phyloP scores from a whole-genome alignment of 208 protist genomes.

The Leishmania major region DNA sequence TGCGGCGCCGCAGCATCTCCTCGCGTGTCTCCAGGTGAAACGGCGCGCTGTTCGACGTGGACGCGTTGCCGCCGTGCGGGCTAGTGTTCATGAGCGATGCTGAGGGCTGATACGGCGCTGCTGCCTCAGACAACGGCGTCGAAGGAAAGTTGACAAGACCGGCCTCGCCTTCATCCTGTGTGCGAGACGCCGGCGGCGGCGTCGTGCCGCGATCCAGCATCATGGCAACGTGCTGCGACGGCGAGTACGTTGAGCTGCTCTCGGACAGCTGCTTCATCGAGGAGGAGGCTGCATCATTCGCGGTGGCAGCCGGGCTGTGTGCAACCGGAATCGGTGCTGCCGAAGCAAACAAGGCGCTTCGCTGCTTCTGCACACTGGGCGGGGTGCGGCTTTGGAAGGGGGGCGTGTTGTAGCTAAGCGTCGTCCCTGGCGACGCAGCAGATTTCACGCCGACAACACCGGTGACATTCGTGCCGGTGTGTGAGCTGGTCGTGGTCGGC shows the following conservation, averaged over 20 bases:
- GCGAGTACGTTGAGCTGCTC: constrained; percentile 40
- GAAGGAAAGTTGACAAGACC: constrained; percentile 30
- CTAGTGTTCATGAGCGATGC: constrained; percentile 20
- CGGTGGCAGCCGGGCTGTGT: not conserved
- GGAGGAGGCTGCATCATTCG: not conserved
- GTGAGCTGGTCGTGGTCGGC: not conserved
- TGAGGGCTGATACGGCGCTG: constrained; percentile 24
- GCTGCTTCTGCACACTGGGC: constrained; percentile 9
- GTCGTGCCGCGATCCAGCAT: constrained; percentile 41
- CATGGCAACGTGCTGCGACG: constrained; percentile 43
- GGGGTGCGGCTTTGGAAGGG: constrained; percentile 35
- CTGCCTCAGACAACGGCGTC: constrained; percentile 28
- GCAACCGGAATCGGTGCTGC: not conserved
- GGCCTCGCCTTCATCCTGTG: constrained; percentile 24
- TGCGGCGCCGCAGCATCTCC: constrained; percentile 84
- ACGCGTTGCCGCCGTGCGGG: constrained; percentile 20
- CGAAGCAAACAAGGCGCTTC: not conserved
- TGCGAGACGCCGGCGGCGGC: constrained; percentile 15
- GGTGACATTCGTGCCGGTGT: not conserved
- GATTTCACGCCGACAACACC: not conserved
- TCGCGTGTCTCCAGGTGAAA: constrained; percentile 83
- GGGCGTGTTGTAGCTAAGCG: constrained; percentile 34
- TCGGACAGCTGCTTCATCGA: constrained; percentile 43
- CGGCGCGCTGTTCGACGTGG: constrained; percentile 23
- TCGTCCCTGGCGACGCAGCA: not conserved